Base-by-base conservation (phyloP, 805 yeast genomes). In the Lachancea dasiensis region DNA sequence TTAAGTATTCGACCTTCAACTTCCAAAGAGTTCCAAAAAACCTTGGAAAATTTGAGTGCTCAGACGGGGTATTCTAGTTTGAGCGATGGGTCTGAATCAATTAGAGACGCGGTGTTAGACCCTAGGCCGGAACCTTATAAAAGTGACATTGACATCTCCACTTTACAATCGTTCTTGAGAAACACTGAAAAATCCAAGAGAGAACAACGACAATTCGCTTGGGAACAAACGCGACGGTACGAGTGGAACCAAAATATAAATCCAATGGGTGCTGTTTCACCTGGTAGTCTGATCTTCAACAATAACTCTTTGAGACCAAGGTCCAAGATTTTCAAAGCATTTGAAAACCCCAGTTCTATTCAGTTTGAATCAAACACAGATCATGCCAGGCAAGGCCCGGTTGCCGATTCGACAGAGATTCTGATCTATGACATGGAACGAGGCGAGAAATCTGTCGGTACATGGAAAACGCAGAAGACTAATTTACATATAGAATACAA, bases 231-330 rank as follows among this genome's bases (percentile, higher is more conserved):
- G 24, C 45, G 44, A 18, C 36, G 34, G 4, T 58, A 53, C 35
- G 38, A 48, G 22, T 58, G 63, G 63, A 42, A 46, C 22, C n/a
- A 8, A 21, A 39, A 38, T 16, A 18, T 27, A 6, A 39, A 37
- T 7, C 25, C 40, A 7, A 39, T 42, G 5, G 24, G 14, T 4
- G 20, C 30, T 8, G 15, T 46, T 5, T 40, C 52, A 4, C 40
- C 56, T 1, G 52, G 54, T 10, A 41, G 41, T 8, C 16, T 52
- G 20, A 20, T 55, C 9, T 56, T 56, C 20, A 27, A 38, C 20
- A 21, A 21, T 28, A 39, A 8, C 10, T 6, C n/a, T 13, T 15
- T 13, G 7, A 17, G 20, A 21, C 16, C 13, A 19, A 23, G 34
- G 15, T 26, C 34, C n/a, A 17, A 11, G n/a, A 24, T 24, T 36